Percentiles rank a stretch among this genome's conserved stretches.
Evolutionary conservation across 257 asterid species (phyloP).

Genomic region (Ophiorrhiza pumila): DNA sequence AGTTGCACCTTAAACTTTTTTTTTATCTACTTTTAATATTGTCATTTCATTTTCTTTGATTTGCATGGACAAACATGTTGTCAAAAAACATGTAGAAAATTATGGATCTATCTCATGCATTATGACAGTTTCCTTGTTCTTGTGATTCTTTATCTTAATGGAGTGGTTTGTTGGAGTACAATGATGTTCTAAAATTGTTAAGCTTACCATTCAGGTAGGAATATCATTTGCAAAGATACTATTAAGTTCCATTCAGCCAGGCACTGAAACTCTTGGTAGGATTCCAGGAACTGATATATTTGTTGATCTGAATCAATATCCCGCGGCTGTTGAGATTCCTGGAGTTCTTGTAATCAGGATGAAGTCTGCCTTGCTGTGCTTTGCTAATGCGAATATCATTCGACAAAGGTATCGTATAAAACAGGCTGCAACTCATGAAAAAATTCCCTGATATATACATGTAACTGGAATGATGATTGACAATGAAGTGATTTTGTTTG

Average conservation of each 20-base stretch:
- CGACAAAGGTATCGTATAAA: constrained; percentile 19
- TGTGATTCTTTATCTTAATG: neutral
- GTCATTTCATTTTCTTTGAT: too few species aligned
- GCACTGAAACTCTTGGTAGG: constrained; percentile 36
- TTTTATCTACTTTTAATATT: too few species aligned
- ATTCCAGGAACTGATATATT: constrained; percentile 38
- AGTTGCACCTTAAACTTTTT: too few species aligned
- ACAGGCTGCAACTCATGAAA: too few species aligned
- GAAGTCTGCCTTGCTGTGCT: constrained; percentile 38
- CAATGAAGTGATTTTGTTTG: neutral
- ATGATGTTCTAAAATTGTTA: neutral
- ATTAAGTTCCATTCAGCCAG: constrained; percentile 28
- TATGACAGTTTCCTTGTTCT: neutral
- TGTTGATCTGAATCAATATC: constrained; percentile 36
- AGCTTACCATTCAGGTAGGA: constrained; percentile 27
- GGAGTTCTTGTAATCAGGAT: constrained; percentile 34
- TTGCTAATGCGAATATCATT: constrained; percentile 35
- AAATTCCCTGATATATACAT: neutral
- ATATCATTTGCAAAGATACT: constrained; percentile 36
- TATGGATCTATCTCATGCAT: too few species aligned
- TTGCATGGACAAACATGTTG: too few species aligned
- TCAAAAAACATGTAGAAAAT: too few species aligned
- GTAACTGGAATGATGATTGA: neutral
- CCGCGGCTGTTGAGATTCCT: constrained; percentile 30
- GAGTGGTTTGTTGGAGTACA: neutral